Conservation (phyloP, 371 early-diverging fungal genomes). For the Mucor circinelloides region DNA sequence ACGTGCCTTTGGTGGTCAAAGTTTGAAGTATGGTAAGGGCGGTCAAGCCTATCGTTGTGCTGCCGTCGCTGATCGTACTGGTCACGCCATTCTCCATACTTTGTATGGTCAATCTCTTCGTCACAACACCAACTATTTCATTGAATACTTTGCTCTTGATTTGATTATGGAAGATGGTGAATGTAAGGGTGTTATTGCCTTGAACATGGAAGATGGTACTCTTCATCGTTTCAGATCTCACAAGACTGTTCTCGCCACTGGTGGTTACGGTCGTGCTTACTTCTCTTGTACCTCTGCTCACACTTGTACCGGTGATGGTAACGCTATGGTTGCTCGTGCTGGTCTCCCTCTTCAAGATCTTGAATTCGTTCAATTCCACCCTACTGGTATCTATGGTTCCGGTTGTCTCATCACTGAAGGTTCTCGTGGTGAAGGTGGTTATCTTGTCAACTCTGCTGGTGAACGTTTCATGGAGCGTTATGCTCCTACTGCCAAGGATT, state of each 20-base stretch:
- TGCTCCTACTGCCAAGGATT: constrained; percentile 97
- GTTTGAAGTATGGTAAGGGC: constrained; percentile 91
- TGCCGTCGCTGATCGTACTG: constrained; percentile 98
- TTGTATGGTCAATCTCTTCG: constrained; percentile 96
- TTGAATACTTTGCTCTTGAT: constrained; percentile 98
- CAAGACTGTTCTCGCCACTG: constrained; percentile 97
- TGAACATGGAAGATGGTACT: constrained; percentile 97
- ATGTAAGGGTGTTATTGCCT: constrained; percentile 95
- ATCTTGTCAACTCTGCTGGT: constrained; percentile 90
- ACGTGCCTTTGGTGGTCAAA: constrained; percentile 98
- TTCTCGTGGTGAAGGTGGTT: constrained; percentile 96
- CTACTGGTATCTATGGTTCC: constrained; percentile 97
- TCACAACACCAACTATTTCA: constrained; percentile 95
- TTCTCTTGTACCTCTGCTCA: constrained; percentile 98
- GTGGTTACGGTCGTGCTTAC: constrained; percentile 98
- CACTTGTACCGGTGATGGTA: constrained; percentile 98
- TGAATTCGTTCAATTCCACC: constrained; percentile 98
- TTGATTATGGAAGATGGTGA: constrained; percentile 97
- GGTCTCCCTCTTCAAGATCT: constrained; percentile 94
- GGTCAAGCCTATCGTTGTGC: constrained; percentile 98
- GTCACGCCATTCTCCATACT: constrained; percentile 96
- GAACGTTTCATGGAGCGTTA: constrained; percentile 99
- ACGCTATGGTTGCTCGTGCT: constrained; percentile 92
- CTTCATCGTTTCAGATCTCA: constrained; percentile 97
- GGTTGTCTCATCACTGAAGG: constrained; percentile 99